Base-by-base conservation (phyloP, 768 basidiomycete species). In the Tulasnella sp. region DNA sequence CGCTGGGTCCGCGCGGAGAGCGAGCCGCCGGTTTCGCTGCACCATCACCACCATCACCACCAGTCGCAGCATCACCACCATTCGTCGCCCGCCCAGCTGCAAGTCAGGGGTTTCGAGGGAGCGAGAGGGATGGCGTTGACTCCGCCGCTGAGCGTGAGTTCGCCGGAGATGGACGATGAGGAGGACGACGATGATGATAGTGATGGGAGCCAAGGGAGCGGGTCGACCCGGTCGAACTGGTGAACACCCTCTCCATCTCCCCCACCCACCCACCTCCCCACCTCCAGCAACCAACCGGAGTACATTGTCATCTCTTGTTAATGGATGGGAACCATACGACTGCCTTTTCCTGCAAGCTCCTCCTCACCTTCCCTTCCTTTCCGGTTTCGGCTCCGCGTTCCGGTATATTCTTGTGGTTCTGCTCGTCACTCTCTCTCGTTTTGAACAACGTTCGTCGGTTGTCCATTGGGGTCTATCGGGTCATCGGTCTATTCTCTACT, bases 111-210 rank as follows among this genome's bases (percentile, higher is more conserved):
- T 2, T 69, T 69, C 20, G 64, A 28, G 20, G 6, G 20, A 2
- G 64, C 64, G 64, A 69, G 64, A 16, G 64, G 28, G 8, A 28
- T 69, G 64, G 64, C 28, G 64, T 69, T 24, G 64, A 69, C 64
- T 37, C 64, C 64, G 64, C 64, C 64, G 31, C 28, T 69, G 64
- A 69, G 64, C 64, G 64, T 69, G 1, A 69, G 64, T 37, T 69
- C 64, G 64, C 34, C 76, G 20, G 76, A 76, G 46, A 46, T 76
- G 76, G 46, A 46, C 24, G n/a, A n/a, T 12, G 76, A 76, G 11
- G 76, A 76, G 1, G 42, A 46, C 5, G 76, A 75, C 9, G 74
- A 75, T 28, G 74, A 75, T 9, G 76, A 28, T 11, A 76, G 48
- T 18, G 34, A 58, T 22, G 54, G 48, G 76, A 76, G 76, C 44